Evolutionary conservation across 352 stramenopile species (phyloP), one percentile per base, ranked within the genome.

Genomic region (Phytophthora pinifolia): DNA sequence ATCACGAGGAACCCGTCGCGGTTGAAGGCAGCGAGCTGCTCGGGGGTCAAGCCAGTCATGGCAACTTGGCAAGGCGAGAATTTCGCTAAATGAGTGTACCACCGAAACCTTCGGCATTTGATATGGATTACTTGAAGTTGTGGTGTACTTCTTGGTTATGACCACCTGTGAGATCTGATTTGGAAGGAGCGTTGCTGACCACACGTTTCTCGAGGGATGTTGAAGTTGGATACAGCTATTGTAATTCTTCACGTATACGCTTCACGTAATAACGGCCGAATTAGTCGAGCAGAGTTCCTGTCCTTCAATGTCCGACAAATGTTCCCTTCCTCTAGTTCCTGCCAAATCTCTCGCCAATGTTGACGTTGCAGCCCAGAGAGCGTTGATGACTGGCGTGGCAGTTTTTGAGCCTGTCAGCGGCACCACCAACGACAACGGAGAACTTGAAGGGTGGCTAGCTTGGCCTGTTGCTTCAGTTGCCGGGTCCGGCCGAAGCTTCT

Each of bases 1-100:
- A 92, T 63, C 20, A 91, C 67, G 13, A 94, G 63, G 62, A 71
- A 94, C 27, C 83, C 83, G 48, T 94, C 83, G 38, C 62, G 58
- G 15, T 79, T 45, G 62, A 79, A 94, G 46, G 77, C 85, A 4
- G 59, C 64, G 43, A 88, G 47, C 60, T 92, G 76, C 39, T 80
- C 76, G 7, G 66, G 7, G n/a, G 77, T 77, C 18, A 94, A 65
- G 1, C 77, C 73, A 18, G 54, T 10, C 52, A 61, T 72, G 18
- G 20, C 39, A 12, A 18, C 5, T 41, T 41, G 17, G 46, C 30
- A 34, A 25, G 34, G 22, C 29, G n/a, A 12, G 9, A n/a, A n/a
- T 27, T 27, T 27, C 4, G 22, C 22, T 27, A 6, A 27, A 27
- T 27, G 22, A 25, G 20, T 57, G 33, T 34, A 53, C 57, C 49